These are phyloP conservation scores for Xanthoconium separans DNA, from an alignment of 1,284 basidiomycete species.

Conservation along the genomic window DNA sequence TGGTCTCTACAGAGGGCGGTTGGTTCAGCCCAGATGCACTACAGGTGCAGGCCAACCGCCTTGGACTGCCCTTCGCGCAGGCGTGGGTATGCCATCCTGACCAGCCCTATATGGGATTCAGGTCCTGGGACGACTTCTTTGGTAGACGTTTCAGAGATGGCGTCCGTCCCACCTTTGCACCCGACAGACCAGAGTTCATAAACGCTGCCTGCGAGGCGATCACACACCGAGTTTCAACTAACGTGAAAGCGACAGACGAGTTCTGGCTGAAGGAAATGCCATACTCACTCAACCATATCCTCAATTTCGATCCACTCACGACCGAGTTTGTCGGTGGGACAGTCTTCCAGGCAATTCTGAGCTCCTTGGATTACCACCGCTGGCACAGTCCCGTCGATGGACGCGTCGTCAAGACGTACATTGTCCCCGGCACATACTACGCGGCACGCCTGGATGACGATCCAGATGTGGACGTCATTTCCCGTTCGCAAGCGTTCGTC, in stretches of 20 bases:
- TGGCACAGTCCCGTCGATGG: constrained; percentile 58
- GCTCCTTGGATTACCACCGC: constrained; percentile 51
- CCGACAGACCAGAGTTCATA: constrained; percentile 40
- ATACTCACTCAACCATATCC: constrained; percentile 43
- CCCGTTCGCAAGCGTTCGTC: constrained; percentile 27
- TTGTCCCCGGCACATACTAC: constrained; percentile 54
- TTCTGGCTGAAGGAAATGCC: constrained; percentile 53
- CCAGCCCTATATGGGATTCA: constrained; percentile 30
- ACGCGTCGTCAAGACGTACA: constrained; percentile 41
- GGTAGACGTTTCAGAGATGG: constrained; percentile 40
- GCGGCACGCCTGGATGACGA: constrained; percentile 35
- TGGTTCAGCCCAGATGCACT: constrained; percentile 46
- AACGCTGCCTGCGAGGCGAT: constrained; percentile 48
- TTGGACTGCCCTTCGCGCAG: constrained; percentile 19
- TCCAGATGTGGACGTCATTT: constrained; percentile 21
- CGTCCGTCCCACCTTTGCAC: constrained; percentile 36
- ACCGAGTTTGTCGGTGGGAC: constrained; percentile 42
- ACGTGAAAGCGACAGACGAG: constrained; percentile 37
- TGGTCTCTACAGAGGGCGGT: constrained; percentile 36
- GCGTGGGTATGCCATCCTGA: constrained; percentile 13
- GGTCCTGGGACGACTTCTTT: constrained; percentile 58
- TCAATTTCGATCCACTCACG: constrained; percentile 33
- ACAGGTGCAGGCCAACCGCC: constrained; percentile 19
- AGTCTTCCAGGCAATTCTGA: constrained; percentile 27
- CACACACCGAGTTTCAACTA: constrained; percentile 37